Base-by-base conservation (phyloP, 2,329 filamentous ascomycete species). In the Alternaria tenuissima region DNA sequence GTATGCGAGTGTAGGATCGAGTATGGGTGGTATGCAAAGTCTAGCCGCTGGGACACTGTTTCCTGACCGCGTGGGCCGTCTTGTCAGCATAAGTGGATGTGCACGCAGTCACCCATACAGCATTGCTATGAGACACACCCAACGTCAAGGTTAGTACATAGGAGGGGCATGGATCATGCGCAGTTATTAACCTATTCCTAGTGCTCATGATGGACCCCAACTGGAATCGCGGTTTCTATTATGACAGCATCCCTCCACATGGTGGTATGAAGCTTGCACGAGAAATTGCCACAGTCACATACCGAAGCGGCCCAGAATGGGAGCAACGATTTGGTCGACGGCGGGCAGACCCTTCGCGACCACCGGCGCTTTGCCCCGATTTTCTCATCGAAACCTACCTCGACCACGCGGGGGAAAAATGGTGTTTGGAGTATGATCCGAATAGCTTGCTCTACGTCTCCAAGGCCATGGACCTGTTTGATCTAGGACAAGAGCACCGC, bases 191-290 rank as follows among this genome's bases (percentile, higher is more conserved):
- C 52, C 32, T 26, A 20, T 22, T 7, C 12, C 43, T 56, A 81
- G 95, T 97, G 1, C 86, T 99, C 48, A 98, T 99, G 94, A 97
- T 97, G 91, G 95, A 99, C 73, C 93, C 94, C 3, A 93, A 96
- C 73, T 99, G 95, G 95, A 92, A 92, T 68, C 88, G 95, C 36
- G 95, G 95, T 2, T 96, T 94, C 81, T 98, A 98, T 83, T 87
- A 86, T 64, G 90, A 89, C 72, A 82, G 84, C 42, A 88, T 99
- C 7, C 95, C 95, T 2, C 95, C 95, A 0, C 95, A 99, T 74
- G 89, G 91, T 0, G 95, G 95, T 51, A 98, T 99, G 94, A 99
- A 99, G 81, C 89, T 99, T 7, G 94, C 95, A 0, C 89, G 95
- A 60, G 92, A 99, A 80, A 99, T 99, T 71, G 95, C 95, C 16